A percentile compares a stretch with the other conserved stretches of the same genome.
phyloP scores from a whole-genome alignment of 169 alveolate species.

The Eimeria mitis region DNA sequence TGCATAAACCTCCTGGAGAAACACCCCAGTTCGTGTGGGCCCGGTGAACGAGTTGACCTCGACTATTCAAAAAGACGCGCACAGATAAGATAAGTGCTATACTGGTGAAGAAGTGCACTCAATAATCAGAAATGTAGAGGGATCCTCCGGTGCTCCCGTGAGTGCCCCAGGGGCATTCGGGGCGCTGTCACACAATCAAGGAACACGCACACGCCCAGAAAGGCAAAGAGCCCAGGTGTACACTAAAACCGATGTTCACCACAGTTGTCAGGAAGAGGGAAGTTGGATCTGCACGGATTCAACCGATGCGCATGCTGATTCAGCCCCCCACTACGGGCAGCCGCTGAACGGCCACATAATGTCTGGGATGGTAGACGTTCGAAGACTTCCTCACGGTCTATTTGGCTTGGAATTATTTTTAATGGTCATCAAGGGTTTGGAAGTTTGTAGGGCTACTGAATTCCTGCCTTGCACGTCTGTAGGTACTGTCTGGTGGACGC shows the following conservation, averaged over 20 bases:
- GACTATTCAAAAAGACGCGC: constrained; percentile 22
- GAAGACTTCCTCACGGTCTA: not conserved
- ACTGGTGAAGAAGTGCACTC: constrained; percentile 15
- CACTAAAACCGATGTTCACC: not conserved
- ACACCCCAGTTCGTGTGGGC: not conserved
- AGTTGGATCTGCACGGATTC: constrained; percentile 23
- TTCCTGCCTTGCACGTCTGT: not conserved
- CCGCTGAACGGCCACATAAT: constrained; percentile 1
- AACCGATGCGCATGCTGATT: constrained; percentile 43
- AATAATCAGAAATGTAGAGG: not conserved
- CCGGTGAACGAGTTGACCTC: not conserved
- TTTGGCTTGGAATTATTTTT: not conserved
- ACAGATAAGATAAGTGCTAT: not conserved
- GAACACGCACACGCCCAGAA: constrained; percentile 49
- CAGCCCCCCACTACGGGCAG: constrained; percentile 75
- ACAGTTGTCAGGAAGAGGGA: constrained; percentile 61
- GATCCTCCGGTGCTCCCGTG: constrained; percentile 26
- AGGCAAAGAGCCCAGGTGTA: constrained; percentile 15
- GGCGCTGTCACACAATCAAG: constrained; percentile 28
- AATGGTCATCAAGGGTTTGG: not conserved
- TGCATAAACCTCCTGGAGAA: not conserved
- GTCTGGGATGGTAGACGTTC: constrained; percentile 13
- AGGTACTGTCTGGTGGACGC: not conserved
- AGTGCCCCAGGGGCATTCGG: constrained; percentile 36
- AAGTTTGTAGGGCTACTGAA: not conserved